These are phyloP conservation scores for Fusarium ambrosium DNA, from an alignment of 2,329 filamentous ascomycete species.

Conservation along the genomic window DNA sequence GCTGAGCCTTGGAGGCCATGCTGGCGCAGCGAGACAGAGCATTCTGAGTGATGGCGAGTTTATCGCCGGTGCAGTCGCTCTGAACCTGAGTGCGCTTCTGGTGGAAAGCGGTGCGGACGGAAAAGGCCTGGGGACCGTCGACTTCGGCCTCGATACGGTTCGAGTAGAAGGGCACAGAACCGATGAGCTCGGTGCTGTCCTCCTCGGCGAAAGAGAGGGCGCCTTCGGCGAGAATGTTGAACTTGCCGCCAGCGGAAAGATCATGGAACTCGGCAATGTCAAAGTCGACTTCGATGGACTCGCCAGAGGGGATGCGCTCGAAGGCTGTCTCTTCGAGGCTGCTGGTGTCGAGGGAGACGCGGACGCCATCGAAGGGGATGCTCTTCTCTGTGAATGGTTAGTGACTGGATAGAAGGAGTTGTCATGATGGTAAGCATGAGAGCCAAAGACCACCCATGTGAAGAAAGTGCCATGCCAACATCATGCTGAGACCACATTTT, in stretches of 20 bases:
- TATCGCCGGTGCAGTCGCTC: slow-evolving; percentile 66
- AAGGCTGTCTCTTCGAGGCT: slow-evolving; percentile 64
- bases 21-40: slow-evolving; percentile 68
- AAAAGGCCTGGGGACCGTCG: slow-evolving; percentile 67
- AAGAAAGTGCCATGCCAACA: not conserved
- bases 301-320: slow-evolving; percentile 60
- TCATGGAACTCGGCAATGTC: slow-evolving; percentile 70
- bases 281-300: slow-evolving; percentile 66
- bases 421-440: too few species aligned
- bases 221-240: slow-evolving; percentile 69
- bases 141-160: slow-evolving; percentile 71
- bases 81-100: slow-evolving; percentile 66
- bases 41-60: slow-evolving; percentile 58
- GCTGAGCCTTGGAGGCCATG: slow-evolving; percentile 66
- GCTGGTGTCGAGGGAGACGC: slow-evolving; percentile 61
- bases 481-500: too few species aligned
- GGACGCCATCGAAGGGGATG: slow-evolving; percentile 67
- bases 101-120: slow-evolving; percentile 62
- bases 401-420: not conserved
- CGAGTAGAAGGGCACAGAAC: slow-evolving; percentile 68
- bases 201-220: slow-evolving; percentile 67
- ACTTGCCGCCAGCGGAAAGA: slow-evolving; percentile 64
- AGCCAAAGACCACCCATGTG: not conserved
- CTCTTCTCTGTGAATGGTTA: slow-evolving; percentile 48
- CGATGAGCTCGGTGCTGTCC: slow-evolving; percentile 66